Percentiles rank a stretch among this genome's conserved stretches.
Evolutionary conservation across 2,329 filamentous ascomycete genomes (phyloP).

Genomic region (Ophiostoma australiae): DNA sequence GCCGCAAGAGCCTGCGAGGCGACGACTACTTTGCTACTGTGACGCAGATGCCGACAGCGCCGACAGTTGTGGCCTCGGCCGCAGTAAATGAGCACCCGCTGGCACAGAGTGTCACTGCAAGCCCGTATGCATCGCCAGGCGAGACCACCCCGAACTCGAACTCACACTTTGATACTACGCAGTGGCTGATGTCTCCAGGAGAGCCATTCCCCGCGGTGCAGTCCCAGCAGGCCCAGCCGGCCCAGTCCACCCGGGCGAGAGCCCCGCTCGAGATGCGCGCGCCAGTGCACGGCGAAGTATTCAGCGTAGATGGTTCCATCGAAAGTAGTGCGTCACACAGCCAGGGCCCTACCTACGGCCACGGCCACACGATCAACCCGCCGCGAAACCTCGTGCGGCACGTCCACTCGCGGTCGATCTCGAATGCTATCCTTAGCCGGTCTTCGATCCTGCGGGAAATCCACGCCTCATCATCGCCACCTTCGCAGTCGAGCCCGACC

Average conservation of each 20-base stretch:
- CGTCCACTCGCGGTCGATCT: slow-evolving; percentile 42
- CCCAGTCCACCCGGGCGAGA: not conserved
- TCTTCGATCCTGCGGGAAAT: slow-evolving; percentile 35
- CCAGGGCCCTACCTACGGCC: not conserved
- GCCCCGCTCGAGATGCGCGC: slow-evolving; percentile 24
- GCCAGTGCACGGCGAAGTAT: slow-evolving; percentile 32
- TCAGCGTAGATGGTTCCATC: slow-evolving; percentile 28
- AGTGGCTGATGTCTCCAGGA: slow-evolving; percentile 27
- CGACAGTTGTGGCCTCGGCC: not conserved
- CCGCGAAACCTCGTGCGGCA: slow-evolving; percentile 37
- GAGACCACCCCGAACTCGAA: slow-evolving; percentile 29
- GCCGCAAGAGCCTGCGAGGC: slow-evolving; percentile 51
- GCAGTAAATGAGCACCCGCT: slow-evolving; percentile 59
- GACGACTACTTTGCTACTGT: slow-evolving; percentile 51
- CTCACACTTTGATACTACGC: slow-evolving; percentile 25
- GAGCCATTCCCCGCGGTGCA: slow-evolving; percentile 11
- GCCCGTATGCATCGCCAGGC: slow-evolving; percentile 50
- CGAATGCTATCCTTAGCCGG: slow-evolving; percentile 44
- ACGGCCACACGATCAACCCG: slow-evolving; percentile 13
- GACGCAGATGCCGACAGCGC: slow-evolving; percentile 40
- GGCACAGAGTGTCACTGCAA: slow-evolving; percentile 67
- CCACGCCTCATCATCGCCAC: slow-evolving; percentile 36
- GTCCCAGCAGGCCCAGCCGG: slow-evolving; percentile 3
- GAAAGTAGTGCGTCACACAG: slow-evolving; percentile 23
- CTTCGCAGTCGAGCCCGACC: slow-evolving; percentile 23